Percentiles rank a stretch among this genome's conserved stretches.
These are phyloP conservation scores for Daldinia grandis DNA, from an alignment of 495 filamentous ascomycete species.

Conservation along the genomic window DNA sequence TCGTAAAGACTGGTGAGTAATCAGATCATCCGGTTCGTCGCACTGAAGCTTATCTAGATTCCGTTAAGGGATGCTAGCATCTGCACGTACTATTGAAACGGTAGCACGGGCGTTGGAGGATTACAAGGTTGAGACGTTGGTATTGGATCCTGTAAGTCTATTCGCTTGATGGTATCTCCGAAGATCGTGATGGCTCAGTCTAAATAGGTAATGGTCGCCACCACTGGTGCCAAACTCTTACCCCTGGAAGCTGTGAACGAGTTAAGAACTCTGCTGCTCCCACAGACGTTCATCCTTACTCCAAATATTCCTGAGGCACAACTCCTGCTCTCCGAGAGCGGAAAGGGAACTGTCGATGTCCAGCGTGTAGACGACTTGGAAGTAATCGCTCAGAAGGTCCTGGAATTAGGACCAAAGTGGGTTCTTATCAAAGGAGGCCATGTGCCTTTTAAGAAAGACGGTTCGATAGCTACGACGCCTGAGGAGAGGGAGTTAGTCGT, in stretches of 20 bases:
- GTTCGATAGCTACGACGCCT: constrained; percentile 59
- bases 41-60: constrained; percentile 12
- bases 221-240: constrained; percentile 79
- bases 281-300: constrained; percentile 80
- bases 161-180: neutral
- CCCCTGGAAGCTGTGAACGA: constrained; percentile 71
- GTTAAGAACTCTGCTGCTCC: constrained; percentile 74
- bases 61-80: constrained; percentile 86
- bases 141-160: constrained; percentile 80
- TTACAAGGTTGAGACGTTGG: constrained; percentile 67
- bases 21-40: constrained; percentile 3
- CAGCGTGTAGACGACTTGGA: constrained; percentile 68
- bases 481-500: constrained; percentile 71
- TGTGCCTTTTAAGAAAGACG: constrained; percentile 74
- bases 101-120: constrained; percentile 72
- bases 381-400: constrained; percentile 70
- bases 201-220: constrained; percentile 88
- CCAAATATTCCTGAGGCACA: constrained; percentile 92
- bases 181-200: constrained; percentile 7
- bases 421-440: constrained; percentile 95
- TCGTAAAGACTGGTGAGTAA: constrained; percentile 84
- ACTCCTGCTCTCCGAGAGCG: constrained; percentile 70
- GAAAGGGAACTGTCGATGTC: constrained; percentile 58
- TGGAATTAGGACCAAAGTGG: constrained; percentile 74
- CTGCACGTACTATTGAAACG: constrained; percentile 75